These are phyloP conservation scores for Annona squamosa DNA, from an alignment of 164 flowering plant genomes.

Conservation along the genomic window DNA sequence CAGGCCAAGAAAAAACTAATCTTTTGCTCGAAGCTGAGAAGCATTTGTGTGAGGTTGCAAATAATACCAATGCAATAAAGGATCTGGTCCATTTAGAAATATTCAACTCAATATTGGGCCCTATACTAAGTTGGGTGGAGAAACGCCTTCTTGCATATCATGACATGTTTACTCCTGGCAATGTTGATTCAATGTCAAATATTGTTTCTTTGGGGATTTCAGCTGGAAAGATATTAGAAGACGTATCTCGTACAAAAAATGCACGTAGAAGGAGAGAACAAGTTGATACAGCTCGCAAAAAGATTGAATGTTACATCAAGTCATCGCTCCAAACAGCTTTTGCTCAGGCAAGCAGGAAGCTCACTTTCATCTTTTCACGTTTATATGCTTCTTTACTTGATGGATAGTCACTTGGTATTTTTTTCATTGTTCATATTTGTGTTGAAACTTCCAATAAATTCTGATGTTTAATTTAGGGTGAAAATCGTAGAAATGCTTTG, in stretches of 20 bases:
- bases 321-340: constrained; percentile 71
- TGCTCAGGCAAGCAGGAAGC: constrained; percentile 60
- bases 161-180: constrained; percentile 44
- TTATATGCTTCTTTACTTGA: no score
- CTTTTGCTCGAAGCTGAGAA: constrained; percentile 59
- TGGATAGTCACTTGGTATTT: no score
- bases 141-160: constrained; percentile 68
- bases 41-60: constrained; percentile 56
- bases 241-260: constrained; percentile 46
- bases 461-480: no score
- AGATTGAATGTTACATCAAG: constrained; percentile 70
- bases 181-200: constrained; percentile 47
- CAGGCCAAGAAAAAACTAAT: constrained; percentile 62
- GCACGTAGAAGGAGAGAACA: constrained; percentile 42
- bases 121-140: constrained; percentile 74
- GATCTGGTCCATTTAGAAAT: constrained; percentile 45
- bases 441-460: no score
- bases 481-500: no score
- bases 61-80: constrained; percentile 46
- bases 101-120: constrained; percentile 42
- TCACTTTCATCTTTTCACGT: no score
- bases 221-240: constrained; percentile 56
- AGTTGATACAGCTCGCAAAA: constrained; percentile 39
- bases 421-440: no score
- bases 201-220: constrained; percentile 48